These are phyloP conservation scores for Talaromyces sp. DNA, from an alignment of 2,329 filamentous ascomycete species.

Conservation along the genomic window DNA sequence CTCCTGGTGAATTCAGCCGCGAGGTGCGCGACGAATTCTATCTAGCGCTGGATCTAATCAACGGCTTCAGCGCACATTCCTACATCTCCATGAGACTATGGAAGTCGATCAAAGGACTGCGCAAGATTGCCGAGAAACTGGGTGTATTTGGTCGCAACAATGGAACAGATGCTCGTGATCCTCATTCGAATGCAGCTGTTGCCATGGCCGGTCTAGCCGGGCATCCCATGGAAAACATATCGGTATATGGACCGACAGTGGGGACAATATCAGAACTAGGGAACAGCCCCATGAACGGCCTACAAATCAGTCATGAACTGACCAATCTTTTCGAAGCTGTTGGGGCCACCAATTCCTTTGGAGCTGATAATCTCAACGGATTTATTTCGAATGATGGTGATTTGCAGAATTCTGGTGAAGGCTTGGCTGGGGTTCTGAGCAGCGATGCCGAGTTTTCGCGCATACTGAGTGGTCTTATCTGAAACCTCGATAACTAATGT, in stretches of 20 bases:
- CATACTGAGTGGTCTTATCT: constrained; percentile 60
- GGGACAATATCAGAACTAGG: constrained; percentile 39
- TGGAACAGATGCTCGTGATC: constrained; percentile 47
- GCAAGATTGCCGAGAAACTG: constrained; percentile 60
- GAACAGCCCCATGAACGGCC: constrained; percentile 55
- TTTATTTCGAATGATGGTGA: constrained; percentile 38
- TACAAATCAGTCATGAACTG: constrained; percentile 59
- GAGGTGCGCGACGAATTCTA: constrained; percentile 65
- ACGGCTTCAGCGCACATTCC: constrained; percentile 59
- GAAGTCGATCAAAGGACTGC: constrained; percentile 62
- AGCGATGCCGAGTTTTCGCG: constrained; percentile 58
- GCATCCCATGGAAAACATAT: constrained; percentile 57
- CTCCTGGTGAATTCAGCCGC: constrained; percentile 58
- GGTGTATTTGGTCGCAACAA: constrained; percentile 48
- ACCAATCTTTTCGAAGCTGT: constrained; percentile 63
- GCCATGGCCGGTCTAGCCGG: constrained; percentile 65
- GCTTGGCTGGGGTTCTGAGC: constrained; percentile 46
- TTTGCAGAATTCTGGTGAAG: constrained; percentile 42
- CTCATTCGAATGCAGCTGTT: constrained; percentile 60
- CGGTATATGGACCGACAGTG: constrained; percentile 45
- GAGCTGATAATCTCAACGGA: constrained; percentile 37
- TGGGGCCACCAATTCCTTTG: constrained; percentile 49
- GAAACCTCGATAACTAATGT: background rate
- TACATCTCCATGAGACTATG: constrained; percentile 61
- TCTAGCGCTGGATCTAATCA: constrained; percentile 62